Evolutionary conservation across 1,284 basidiomycete genomes (phyloP), one percentile per base, ranked within the genome.

Genomic region (Laetiporus sulphureus): DNA sequence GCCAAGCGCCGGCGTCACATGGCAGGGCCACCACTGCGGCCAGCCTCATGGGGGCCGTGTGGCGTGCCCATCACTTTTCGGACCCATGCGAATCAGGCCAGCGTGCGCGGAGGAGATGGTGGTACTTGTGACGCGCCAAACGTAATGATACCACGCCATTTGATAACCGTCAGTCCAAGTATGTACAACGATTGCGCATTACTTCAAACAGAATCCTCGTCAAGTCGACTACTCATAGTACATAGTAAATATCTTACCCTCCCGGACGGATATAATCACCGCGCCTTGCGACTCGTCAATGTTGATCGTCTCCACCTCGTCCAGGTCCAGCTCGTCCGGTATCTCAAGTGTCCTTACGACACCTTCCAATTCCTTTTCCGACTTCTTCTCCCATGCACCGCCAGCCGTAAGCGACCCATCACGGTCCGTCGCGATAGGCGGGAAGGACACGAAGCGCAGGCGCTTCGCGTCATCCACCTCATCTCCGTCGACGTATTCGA

Each of bases 251-350:
- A 84, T 79, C 63, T 71, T 77, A 30, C 81, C 81, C n/a, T 72
- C 67, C 60, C 67, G 72, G 45, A 81, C 75, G 16, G 76, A 79
- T 43, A 85, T 59, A 43, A 84, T 82, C 37, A 85, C 71, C n/a
- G 79, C 76, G 1, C 82, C 83, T 54, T 85, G 83, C 32, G 70
- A 73, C 64, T 85, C 83, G 57, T 85, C 83, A 38, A 85, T 77
- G 55, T 83, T 84, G 50, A 85, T 79, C 50, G 81, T 84, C 63
- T 84, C 82, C 22, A 84, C 79, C 32, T 56, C 57, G 39, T 77
- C 70, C 47, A 85, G 56, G 51, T 83, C 73, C 42, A 85, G 59
- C 48, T 81, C 83, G 0, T 68, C 66, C 2, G 82, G 83, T 5
- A 77, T 71, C 47, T 76, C 73, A 23, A 85, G 61, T 40, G 79